These are phyloP conservation scores for Penicillium sp. DNA, from an alignment of 2,329 filamentous ascomycete species.

Conservation along the genomic window DNA sequence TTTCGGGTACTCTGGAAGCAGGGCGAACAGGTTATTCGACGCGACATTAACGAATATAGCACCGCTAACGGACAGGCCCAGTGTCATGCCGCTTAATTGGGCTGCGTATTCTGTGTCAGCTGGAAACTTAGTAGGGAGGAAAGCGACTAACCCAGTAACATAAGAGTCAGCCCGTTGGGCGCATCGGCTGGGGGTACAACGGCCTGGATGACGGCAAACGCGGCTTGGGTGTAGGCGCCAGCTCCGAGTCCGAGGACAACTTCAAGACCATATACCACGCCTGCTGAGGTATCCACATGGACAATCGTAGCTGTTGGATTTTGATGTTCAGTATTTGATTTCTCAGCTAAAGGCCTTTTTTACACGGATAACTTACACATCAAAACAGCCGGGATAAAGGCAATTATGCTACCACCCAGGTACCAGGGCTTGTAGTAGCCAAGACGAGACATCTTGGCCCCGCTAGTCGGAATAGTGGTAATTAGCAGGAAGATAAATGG, in stretches of 20 bases:
- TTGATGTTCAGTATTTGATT: no score
- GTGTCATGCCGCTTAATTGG: not conserved
- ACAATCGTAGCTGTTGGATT: not conserved
- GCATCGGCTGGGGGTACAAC: not conserved
- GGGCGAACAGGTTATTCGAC: not conserved
- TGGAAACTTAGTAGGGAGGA: no score
- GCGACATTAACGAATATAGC: conserved; percentile 2
- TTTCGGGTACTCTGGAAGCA: not conserved
- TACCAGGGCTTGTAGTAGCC: conserved; percentile 29
- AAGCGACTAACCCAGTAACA: not conserved
- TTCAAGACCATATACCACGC: conserved; percentile 3
- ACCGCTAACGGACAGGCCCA: not conserved
- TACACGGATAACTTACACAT: no score
- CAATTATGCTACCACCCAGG: conserved; percentile 1
- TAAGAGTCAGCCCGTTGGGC: not conserved
- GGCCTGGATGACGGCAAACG: not conserved
- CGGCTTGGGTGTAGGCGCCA: conserved; percentile 4
- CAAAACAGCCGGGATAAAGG: no score
- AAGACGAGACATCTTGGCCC: conserved; percentile 18
- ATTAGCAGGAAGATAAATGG: conserved; percentile 32
- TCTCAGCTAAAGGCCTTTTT: no score
- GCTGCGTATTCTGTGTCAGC: not conserved
- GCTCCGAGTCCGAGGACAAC: conserved; percentile 12
- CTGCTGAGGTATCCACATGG: conserved; percentile 1
- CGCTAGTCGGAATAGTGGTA: conserved; percentile 17